Evolutionary conservation across 306 rosid species (phyloP).

Genomic region (Mimosa pudica): DNA sequence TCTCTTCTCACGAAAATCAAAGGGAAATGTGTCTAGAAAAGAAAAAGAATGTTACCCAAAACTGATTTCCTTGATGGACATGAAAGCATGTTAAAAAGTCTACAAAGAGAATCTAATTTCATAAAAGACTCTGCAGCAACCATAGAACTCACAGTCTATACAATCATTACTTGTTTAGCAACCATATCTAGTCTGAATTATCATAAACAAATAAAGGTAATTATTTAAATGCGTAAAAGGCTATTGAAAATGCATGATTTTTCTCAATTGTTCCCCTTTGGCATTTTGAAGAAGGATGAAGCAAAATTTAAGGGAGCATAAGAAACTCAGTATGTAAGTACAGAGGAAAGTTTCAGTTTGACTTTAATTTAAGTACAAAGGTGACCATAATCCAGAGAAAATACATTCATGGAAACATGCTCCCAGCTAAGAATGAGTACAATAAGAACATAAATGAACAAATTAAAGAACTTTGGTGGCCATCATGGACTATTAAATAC

Average conservation of each 20-base stretch:
- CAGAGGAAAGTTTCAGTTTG: slow-evolving; percentile 10
- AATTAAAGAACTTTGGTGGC: slow-evolving; percentile 18
- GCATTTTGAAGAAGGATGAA: not conserved
- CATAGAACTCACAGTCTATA: not conserved
- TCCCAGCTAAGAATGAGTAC: slow-evolving; percentile 22
- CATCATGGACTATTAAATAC: slow-evolving; percentile 20
- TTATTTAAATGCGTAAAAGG: not conserved
- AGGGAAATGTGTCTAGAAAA: too few species aligned
- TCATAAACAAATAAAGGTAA: not conserved
- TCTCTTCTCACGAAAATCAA: too few species aligned
- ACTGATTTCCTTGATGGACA: too few species aligned
- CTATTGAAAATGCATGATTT: not conserved
- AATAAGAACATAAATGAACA: slow-evolving; percentile 24
- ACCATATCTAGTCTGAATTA: not conserved
- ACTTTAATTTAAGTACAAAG: not conserved
- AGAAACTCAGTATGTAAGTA: slow-evolving; percentile 1
- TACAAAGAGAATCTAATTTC: not conserved
- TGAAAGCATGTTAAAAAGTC: not conserved
- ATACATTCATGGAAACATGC: slow-evolving; percentile 29
- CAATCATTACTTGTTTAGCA: not conserved
- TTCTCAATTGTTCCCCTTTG: not conserved
- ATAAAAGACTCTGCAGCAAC: slow-evolving; percentile 4
- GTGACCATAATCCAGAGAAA: not conserved
- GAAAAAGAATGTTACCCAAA: too few species aligned
- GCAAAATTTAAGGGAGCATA: not conserved